Evolutionary conservation across 306 rosid species (phyloP), one percentile per base, ranked within the genome.

Genomic region (Ormosia semicastrata): DNA sequence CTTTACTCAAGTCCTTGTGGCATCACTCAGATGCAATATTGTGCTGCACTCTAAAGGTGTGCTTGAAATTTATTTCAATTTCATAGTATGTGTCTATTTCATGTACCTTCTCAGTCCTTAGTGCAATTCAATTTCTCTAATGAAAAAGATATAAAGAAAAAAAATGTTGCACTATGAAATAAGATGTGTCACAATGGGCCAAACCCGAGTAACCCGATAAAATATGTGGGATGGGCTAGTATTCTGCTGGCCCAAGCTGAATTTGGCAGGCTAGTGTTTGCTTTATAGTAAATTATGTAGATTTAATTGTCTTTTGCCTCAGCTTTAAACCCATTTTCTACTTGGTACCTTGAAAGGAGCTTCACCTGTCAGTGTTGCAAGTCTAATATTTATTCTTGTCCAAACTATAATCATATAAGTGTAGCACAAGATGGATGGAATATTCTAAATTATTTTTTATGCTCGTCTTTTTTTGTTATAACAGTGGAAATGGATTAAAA

Each of bases 21-120:
- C 98, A 95, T 89, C 95, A 93, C 86, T 93, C 98, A 2, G 98
- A 95, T 81, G 98, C 98, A 36, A 85, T 95, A 74, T 80, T 95
- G 91, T 95, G 98, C 85, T 95, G 98, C 89, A 91, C 95, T 32
- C 79, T 93, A 66, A 95, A 95, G 95, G 98, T 95, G 76, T 79
- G 77, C 68, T 60, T 76, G 57, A 49, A 46, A 73, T 53, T 78
- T 56, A 53, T 79, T 70, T 71, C 39, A 34, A 1, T 62, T 66
- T 57, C 12, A 30, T 7, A 24, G 9, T 53, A 41, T 24, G 36
- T 53, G n/a, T 46, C 8, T 15, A 67, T 78, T 53, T 34, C 29
- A 15, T 39, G 32, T n/a, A 68, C 39, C 36, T 67, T 57, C 46
- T 75, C 9, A 68, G 47, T 60, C 41, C 39, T 3, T 2, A 12